Base-by-base conservation (phyloP, 2,329 filamentous ascomycete species). In the Fusarium anguioides region DNA sequence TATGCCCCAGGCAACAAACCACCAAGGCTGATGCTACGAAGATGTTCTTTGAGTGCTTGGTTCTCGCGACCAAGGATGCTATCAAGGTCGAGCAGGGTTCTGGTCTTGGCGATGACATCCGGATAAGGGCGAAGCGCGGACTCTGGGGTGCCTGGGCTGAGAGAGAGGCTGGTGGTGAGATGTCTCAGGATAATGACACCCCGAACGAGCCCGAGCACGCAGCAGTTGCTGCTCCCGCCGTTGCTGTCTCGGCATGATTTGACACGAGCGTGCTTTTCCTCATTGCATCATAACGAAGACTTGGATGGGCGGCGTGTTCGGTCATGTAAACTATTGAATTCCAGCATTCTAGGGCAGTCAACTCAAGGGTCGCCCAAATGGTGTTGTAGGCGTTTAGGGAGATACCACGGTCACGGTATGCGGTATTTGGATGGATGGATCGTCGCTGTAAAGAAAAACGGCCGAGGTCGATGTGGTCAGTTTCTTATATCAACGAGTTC, bases 1-100 rank as follows among this genome's bases (percentile, higher is more conserved):
- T 99, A 45, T 86, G 97, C 31, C 96, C 96, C 1, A 93, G 97
- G 79, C 81, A 85, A 67, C 87, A 86, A 62, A 95, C 95, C 1
- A 93, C 87, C 69, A 92, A 93, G 78, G 91, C 91, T 10, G 96
- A 98, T 73, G 96, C 96, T 1, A 99, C 96, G 40, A 97, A 97
- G 85, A 97, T 99, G 94, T 99, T 99, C 82, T 99, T 99, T 74
- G 96, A 99, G 81, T 91, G 96, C 53, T 84, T 99, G 23, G 96
- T 99, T 5, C 85, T 99, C 44, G 96, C 95, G 7, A 99, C 96
- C 39, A 99, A 99, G 81, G 96, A 99, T 76, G 96, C 96, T 26
- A 92, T 99, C 81, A 97, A 97, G 80, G 93, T 98, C 24, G 95
- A 98, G 76, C 96, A 99, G 79, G 86, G 87, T 46, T 83, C 89